These are phyloP conservation scores for Zygosaccharomyces kombuchaensis DNA, from an alignment of 805 yeast genomes.

Conservation along the genomic window DNA sequence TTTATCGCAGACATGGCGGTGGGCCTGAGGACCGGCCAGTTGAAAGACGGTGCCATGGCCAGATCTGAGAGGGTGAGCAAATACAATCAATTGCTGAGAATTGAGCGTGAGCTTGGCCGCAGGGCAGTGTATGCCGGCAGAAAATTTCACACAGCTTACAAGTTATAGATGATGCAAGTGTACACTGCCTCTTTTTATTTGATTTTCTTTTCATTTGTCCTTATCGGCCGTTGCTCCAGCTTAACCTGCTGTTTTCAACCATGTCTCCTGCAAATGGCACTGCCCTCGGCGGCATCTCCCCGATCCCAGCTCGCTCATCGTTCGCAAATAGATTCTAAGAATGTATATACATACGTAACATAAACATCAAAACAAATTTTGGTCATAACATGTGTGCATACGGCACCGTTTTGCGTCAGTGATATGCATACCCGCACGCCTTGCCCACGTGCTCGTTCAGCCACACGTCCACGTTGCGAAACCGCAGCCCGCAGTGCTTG, in stretches of 20 bases:
- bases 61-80: slow-evolving; percentile 96
- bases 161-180: too few species aligned
- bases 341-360: not conserved
- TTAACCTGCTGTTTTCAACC: too few species aligned
- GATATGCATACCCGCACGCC: slow-evolving; percentile 32
- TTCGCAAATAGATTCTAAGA: not conserved
- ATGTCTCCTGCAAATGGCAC: too few species aligned
- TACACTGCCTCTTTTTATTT: too few species aligned
- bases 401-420: slow-evolving; percentile 9
- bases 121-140: slow-evolving; percentile 76
- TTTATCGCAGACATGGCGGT: slow-evolving; percentile 89
- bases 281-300: too few species aligned
- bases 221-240: too few species aligned
- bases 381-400: not conserved
- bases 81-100: slow-evolving; percentile 89
- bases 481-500: slow-evolving; percentile 65
- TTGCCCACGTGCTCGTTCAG: slow-evolving; percentile 61
- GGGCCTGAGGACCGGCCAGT: slow-evolving; percentile 90
- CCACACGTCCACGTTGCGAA: slow-evolving; percentile 76
- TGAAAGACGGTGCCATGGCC: slow-evolving; percentile 96
- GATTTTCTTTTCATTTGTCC: too few species aligned
- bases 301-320: too few species aligned
- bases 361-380: not conserved
- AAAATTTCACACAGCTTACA: slow-evolving; percentile 51
- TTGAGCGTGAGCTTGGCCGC: slow-evolving; percentile 91